Evolutionary conservation across 805 yeast species (phyloP).

Genomic region (Saturnispora zaruensis): DNA sequence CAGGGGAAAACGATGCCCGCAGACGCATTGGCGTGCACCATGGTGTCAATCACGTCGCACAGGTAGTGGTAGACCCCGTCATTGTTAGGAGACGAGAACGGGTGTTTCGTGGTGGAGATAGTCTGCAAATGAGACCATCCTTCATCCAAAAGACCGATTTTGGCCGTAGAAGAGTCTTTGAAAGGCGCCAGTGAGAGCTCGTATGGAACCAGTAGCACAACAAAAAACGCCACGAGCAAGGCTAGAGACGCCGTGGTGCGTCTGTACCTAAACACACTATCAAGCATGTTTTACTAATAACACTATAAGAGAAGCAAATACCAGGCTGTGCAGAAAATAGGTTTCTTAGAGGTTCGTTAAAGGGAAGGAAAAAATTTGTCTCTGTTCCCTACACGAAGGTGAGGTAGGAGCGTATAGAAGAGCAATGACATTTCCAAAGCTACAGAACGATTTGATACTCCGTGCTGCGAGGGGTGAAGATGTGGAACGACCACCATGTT

Average conservation of each 20-base stretch:
- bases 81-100: constrained; percentile 70
- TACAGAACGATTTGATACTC: constrained; percentile 82
- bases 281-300: neutral
- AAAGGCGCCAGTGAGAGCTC: constrained; percentile 28
- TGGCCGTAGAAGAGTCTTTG: neutral
- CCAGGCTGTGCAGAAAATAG: neutral
- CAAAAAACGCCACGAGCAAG: constrained; percentile 39
- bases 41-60: constrained; percentile 15
- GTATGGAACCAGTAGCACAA: constrained; percentile 28
- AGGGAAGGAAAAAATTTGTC: neutral
- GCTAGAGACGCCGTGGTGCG: constrained; percentile 60
- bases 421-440: constrained; percentile 48
- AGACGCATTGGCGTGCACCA: neutral
- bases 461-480: constrained; percentile 86
- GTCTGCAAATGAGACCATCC: constrained; percentile 70
- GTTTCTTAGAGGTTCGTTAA: neutral
- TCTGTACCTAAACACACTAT: constrained; percentile 42
- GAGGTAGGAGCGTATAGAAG: neutral
- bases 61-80: constrained; percentile 69
- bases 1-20: neutral
- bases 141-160: constrained; percentile 19
- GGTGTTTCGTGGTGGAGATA: constrained; percentile 62
- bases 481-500: constrained; percentile 95
- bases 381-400: neutral
- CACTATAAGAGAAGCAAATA: neutral